Conservation (phyloP, 2,329 filamentous ascomycete species). For the Trichoderma guizhouense region DNA sequence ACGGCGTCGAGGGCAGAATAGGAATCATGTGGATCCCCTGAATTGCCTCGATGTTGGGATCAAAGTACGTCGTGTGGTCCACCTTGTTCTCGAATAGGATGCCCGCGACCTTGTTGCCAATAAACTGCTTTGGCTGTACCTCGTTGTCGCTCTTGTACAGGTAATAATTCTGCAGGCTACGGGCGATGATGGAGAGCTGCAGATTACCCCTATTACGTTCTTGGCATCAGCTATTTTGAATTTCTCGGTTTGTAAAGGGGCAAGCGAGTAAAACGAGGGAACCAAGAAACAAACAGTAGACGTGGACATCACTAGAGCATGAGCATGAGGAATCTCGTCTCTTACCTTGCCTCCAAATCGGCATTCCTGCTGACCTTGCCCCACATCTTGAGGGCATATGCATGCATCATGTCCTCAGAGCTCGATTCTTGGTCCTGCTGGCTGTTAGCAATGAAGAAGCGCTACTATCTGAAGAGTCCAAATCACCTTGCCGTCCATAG, state of each 20-base stretch:
- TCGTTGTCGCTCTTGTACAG: conserved; percentile 69
- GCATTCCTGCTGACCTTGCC: conserved; percentile 71
- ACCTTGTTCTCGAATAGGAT: conserved; percentile 92
- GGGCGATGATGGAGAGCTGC: conserved; percentile 74
- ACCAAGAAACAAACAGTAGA: background rate
- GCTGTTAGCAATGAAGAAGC: background rate
- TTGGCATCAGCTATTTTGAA: background rate
- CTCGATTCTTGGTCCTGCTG: conserved; percentile 73
- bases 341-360: conserved; percentile 70
- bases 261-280: no score
- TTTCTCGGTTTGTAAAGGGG: background rate
- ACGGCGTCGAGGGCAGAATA: conserved; percentile 63
- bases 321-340: background rate
- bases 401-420: conserved; percentile 84
- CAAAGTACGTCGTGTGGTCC: conserved; percentile 90
- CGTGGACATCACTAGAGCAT: background rate
- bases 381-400: conserved; percentile 93
- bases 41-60: conserved; percentile 67
- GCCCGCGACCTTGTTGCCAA: conserved; percentile 69
- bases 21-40: conserved; percentile 83
- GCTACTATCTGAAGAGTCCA: background rate
- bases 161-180: conserved; percentile 77
- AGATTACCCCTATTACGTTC: conserved; percentile 60
- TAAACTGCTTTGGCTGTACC: conserved; percentile 70
- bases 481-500: conserved; percentile 64